Evolutionary conservation across 306 rosid species (phyloP).

Genomic region (Quercus dentata): DNA sequence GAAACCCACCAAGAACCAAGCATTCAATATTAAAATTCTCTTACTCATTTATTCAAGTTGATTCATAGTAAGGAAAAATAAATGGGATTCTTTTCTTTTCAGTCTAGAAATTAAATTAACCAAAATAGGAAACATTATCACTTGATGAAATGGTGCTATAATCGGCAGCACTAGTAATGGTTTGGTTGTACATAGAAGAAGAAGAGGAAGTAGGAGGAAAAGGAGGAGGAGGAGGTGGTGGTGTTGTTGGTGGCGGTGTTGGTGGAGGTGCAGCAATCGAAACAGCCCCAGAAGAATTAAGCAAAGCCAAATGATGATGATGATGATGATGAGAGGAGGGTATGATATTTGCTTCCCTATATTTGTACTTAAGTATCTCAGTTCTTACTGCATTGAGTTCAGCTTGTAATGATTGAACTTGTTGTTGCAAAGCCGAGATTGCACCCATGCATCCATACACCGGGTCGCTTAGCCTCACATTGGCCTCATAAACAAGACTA

Average conservation of each 20-base stretch:
- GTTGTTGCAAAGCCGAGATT: constrained; percentile 87
- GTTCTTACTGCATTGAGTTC: constrained; percentile 74
- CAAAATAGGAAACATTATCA: constrained; percentile 49
- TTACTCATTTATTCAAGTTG: constrained; percentile 22
- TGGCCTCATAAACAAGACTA: constrained; percentile 93
- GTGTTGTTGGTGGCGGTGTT: constrained; percentile 26
- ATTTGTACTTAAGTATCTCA: constrained; percentile 79
- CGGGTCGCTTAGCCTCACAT: constrained; percentile 94
- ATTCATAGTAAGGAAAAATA: constrained; percentile 18
- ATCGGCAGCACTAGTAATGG: constrained; percentile 20
- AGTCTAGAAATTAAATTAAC: constrained; percentile 21
- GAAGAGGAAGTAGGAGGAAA: constrained; percentile 38
- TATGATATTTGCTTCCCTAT: constrained; percentile 57
- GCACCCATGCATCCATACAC: constrained; percentile 99
- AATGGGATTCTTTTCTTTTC: not conserved
- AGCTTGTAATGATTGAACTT: constrained; percentile 80
- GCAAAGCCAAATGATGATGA: constrained; percentile 27
- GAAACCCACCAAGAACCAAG: not conserved
- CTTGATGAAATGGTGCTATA: constrained; percentile 43
- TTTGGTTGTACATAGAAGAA: constrained; percentile 49
- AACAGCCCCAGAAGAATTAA: constrained; percentile 47
- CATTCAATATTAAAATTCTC: not conserved
- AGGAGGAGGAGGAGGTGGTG: constrained; percentile 29
- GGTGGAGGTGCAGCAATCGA: constrained; percentile 54
- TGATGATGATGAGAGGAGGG: constrained; percentile 25